Evolutionary conservation across 176 grass and related monocot genomes (phyloP).

Genomic region (Cymbopogon citratus): DNA sequence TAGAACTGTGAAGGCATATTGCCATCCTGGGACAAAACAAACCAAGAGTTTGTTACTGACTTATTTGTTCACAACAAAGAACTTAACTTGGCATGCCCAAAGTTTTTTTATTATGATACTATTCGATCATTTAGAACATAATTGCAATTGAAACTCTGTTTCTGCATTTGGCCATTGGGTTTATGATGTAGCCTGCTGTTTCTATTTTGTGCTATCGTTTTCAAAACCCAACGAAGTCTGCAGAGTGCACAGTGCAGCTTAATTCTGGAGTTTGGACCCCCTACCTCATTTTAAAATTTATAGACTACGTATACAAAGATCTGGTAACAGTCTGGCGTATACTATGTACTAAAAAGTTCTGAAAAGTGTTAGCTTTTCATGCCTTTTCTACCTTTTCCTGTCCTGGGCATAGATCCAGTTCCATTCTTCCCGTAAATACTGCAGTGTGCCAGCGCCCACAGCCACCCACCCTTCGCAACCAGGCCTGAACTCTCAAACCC

Average conservation of each 20-base stretch:
- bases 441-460: neutral
- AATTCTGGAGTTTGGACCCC: neutral
- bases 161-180: neutral
- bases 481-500: neutral
- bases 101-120: neutral
- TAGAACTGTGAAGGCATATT: neutral
- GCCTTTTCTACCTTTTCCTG: neutral
- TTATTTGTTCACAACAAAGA: neutral
- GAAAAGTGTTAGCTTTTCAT: constrained; percentile 14
- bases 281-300: neutral
- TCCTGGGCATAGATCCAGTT: neutral
- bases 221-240: constrained; percentile 6
- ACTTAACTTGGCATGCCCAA: neutral
- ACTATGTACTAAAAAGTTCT: neutral
- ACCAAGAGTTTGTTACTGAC: neutral
- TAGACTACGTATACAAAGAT: neutral
- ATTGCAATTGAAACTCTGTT: neutral
- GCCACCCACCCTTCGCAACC: constrained; percentile 21
- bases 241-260: neutral
- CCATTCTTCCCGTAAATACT: neutral
- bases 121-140: neutral
- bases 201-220: neutral
- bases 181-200: neutral
- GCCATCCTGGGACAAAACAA: neutral
- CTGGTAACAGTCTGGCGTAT: neutral